Conservation (phyloP, 2,329 filamentous ascomycete genomes). For the Raffaelea arxii region DNA sequence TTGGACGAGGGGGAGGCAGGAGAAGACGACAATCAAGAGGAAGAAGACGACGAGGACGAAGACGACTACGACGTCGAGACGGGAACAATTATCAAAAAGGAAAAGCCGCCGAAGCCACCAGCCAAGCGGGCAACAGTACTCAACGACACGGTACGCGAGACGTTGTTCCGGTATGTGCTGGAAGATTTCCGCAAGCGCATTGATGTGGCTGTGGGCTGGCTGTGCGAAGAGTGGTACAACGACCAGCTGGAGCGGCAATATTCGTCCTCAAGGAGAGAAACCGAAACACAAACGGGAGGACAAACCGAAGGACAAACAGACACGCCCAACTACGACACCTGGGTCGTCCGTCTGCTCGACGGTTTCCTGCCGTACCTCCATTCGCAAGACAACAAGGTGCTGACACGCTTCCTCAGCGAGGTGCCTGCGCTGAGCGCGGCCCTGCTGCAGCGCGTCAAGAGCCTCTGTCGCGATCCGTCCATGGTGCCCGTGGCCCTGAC, state of each 20-base stretch:
- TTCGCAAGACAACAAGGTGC: slow-evolving; percentile 67
- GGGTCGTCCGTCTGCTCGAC: slow-evolving; percentile 73
- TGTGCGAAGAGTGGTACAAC: slow-evolving; percentile 97
- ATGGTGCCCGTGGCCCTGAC: slow-evolving; percentile 54
- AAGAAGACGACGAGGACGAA: slow-evolving; percentile 33
- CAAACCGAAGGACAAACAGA: no score
- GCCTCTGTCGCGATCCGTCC: slow-evolving; percentile 55
- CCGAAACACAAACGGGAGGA: slow-evolving; percentile 12
- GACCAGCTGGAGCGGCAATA: slow-evolving; percentile 47
- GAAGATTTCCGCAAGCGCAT: slow-evolving; percentile 88
- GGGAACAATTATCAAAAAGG: slow-evolving; percentile 46
- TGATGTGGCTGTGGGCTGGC: slow-evolving; percentile 83
- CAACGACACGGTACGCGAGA: slow-evolving; percentile 64
- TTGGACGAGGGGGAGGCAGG: slow-evolving; percentile 45
- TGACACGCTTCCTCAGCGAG: slow-evolving; percentile 87
- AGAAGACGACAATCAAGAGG: slow-evolving; percentile 19
- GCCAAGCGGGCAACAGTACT: slow-evolving; percentile 35
- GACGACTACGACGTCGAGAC: slow-evolving; percentile 63
- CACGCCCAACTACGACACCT: slow-evolving; percentile 60
- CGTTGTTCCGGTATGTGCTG: slow-evolving; percentile 75
- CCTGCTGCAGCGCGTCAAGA: slow-evolving; percentile 64
- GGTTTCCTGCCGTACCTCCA: slow-evolving; percentile 88
- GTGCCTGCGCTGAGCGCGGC: slow-evolving; percentile 67
- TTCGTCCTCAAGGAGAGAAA: slow-evolving; percentile 13
- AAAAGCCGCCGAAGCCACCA: slow-evolving; percentile 8